Evolutionary conservation across 352 stramenopile species (phyloP).

Genomic region (Globisporangium emineosum): DNA sequence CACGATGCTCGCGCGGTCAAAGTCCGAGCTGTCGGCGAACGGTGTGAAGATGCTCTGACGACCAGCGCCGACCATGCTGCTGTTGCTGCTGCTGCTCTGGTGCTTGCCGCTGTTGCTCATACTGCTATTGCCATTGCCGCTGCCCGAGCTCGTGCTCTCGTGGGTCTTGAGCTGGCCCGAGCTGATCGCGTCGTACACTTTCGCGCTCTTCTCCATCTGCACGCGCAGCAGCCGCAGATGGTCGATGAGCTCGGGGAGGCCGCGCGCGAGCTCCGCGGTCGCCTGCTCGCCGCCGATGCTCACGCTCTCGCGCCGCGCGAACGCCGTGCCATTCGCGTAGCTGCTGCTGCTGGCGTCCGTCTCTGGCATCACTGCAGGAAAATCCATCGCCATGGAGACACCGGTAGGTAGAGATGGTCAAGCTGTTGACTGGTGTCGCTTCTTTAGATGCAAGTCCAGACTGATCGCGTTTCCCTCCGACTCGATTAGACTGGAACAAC

Average conservation of each 20-base stretch:
- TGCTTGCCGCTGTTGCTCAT: conserved; percentile 8
- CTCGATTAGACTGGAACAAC: background rate
- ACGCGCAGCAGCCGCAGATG: conserved; percentile 57
- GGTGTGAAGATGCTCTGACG: conserved; percentile 40
- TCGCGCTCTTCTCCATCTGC: conserved; percentile 70
- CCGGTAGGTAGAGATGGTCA: background rate
- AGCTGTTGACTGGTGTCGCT: background rate
- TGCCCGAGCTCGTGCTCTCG: background rate
- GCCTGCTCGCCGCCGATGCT: conserved; percentile 20
- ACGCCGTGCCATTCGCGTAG: background rate
- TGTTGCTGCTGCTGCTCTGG: background rate
- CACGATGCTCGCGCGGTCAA: conserved; percentile 14
- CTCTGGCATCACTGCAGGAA: background rate
- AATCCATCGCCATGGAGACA: conserved; percentile 6
- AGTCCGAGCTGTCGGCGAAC: conserved; percentile 16
- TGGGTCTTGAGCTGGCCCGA: conserved; percentile 18
- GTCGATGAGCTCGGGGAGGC: conserved; percentile 57
- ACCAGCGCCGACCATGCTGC: background rate
- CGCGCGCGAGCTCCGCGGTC: conserved; percentile 48
- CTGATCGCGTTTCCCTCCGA: background rate
- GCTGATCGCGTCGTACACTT: conserved; percentile 66
- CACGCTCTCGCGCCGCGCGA: conserved; percentile 26
- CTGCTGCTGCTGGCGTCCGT: conserved; percentile 5
- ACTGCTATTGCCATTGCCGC: conserved; percentile 16
- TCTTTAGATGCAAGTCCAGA: background rate